Conservation (phyloP, 2,329 filamentous ascomycete genomes). For the Paraphaeosphaeria sporulosa region DNA sequence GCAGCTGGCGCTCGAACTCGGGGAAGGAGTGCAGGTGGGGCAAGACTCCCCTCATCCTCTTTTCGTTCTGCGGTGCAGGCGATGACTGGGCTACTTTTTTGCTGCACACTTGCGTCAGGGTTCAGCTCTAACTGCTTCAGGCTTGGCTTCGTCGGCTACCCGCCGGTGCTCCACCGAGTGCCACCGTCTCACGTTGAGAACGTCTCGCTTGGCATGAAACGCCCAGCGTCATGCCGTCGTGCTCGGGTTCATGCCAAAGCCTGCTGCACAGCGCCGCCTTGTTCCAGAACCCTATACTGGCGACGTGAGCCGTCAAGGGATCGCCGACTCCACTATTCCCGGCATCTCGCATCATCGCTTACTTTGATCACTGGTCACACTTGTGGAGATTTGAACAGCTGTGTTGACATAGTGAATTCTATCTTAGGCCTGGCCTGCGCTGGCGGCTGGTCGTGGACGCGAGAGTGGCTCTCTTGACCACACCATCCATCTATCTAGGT, state of each 20-base stretch:
- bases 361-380: too few species aligned
- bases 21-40: constrained; percentile 36
- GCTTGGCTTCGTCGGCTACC: background rate
- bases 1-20: constrained; percentile 34
- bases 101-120: constrained; percentile 36
- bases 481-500: background rate
- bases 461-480: background rate
- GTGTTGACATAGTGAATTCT: background rate
- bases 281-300: background rate
- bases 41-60: constrained; percentile 35
- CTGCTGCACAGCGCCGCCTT: background rate
- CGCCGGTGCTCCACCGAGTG: background rate
- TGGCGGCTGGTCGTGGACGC: background rate
- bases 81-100: constrained; percentile 31
- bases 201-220: background rate
- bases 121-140: constrained; percentile 18
- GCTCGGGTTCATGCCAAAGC: background rate
- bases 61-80: constrained; percentile 10
- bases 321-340: background rate
- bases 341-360: too few species aligned
- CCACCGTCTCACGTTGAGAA: background rate
- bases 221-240: background rate
- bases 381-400: background rate
- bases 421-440: background rate
- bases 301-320: background rate